Percentiles rank a stretch among this genome's conserved stretches.
Evolutionary conservation across 1,139 yeast genomes (phyloP).

Genomic region (Saccharomyces pastorianus): DNA sequence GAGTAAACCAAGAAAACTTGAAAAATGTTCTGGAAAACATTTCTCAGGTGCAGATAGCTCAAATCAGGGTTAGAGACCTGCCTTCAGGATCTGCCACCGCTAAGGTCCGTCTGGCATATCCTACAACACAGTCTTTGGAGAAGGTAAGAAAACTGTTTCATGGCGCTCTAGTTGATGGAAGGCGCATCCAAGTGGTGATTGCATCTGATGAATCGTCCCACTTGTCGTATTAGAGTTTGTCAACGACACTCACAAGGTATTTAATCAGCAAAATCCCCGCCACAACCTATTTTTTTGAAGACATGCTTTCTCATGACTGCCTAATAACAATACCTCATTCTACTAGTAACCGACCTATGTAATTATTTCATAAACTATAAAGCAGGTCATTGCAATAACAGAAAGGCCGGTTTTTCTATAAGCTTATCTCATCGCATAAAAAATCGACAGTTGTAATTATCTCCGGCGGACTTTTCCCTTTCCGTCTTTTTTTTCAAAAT

Average conservation of each 20-base stretch:
- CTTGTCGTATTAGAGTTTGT: conserved; percentile 8
- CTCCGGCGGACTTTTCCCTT: background rate
- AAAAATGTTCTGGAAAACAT: conserved; percentile 18
- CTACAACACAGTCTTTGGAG: conserved; percentile 16
- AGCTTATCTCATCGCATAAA: background rate
- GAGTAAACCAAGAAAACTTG: conserved; percentile 21
- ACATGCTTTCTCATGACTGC: background rate
- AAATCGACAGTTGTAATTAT: background rate
- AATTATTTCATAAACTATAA: background rate
- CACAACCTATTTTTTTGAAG: background rate
- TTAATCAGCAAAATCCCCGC: background rate
- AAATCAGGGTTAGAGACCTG: conserved; percentile 22
- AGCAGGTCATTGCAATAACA: background rate
- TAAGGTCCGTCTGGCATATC: conserved; percentile 19
- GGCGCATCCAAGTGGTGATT: conserved; percentile 15
- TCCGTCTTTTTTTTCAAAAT: background rate
- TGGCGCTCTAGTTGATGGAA: conserved; percentile 27
- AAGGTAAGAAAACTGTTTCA: conserved; percentile 21
- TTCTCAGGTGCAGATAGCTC: conserved; percentile 15
- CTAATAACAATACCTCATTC: background rate
- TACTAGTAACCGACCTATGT: background rate
- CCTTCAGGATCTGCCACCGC: conserved; percentile 29
- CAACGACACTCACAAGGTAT: background rate
- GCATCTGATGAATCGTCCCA: conserved; percentile 7
- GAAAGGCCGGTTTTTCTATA: background rate